Evolutionary conservation across 2,329 filamentous ascomycete genomes (phyloP).

Genomic region (Pseudocercospora musae): DNA sequence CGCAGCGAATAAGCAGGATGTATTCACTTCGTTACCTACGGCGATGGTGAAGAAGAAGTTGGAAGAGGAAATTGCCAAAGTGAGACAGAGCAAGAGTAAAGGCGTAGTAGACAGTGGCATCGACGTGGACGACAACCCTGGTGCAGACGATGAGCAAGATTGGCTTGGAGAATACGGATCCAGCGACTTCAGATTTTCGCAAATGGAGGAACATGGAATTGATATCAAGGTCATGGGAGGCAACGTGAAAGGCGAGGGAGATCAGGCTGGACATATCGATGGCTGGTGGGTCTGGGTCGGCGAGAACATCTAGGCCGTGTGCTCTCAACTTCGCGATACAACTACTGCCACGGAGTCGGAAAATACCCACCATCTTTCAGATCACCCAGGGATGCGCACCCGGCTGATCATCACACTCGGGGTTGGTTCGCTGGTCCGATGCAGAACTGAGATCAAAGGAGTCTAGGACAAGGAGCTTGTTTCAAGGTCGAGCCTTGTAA

Average conservation of each 20-base stretch:
- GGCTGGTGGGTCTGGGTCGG: slow-evolving; percentile 93
- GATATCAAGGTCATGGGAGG: slow-evolving; percentile 75
- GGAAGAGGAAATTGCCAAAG: slow-evolving; percentile 75
- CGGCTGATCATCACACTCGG: too few species aligned
- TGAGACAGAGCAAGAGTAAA: slow-evolving; percentile 73
- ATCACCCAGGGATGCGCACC: too few species aligned
- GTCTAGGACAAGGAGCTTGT: too few species aligned
- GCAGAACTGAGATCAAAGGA: too few species aligned
- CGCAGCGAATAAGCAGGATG: slow-evolving; percentile 90
- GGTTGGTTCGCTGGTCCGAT: too few species aligned
- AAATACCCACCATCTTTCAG: too few species aligned
- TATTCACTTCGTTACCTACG: slow-evolving; percentile 87
- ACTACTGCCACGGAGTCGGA: too few species aligned
- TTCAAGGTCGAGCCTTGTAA: too few species aligned
- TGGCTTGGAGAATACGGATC: slow-evolving; percentile 81
- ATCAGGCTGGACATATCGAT: slow-evolving; percentile 56
- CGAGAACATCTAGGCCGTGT: slow-evolving; percentile 65
- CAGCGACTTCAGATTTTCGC: slow-evolving; percentile 71
- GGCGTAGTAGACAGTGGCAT: slow-evolving; percentile 78
- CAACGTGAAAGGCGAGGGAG: slow-evolving; percentile 61
- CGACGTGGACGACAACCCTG: slow-evolving; percentile 57
- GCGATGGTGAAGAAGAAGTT: slow-evolving; percentile 70
- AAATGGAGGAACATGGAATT: slow-evolving; percentile 80
- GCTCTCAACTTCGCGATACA: too few species aligned
- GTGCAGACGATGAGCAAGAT: slow-evolving; percentile 69